Percentiles rank a stretch among this genome's conserved stretches.
phyloP scores from a whole-genome alignment of 2,329 filamentous ascomycete species.

The Beauveria asiatica region DNA sequence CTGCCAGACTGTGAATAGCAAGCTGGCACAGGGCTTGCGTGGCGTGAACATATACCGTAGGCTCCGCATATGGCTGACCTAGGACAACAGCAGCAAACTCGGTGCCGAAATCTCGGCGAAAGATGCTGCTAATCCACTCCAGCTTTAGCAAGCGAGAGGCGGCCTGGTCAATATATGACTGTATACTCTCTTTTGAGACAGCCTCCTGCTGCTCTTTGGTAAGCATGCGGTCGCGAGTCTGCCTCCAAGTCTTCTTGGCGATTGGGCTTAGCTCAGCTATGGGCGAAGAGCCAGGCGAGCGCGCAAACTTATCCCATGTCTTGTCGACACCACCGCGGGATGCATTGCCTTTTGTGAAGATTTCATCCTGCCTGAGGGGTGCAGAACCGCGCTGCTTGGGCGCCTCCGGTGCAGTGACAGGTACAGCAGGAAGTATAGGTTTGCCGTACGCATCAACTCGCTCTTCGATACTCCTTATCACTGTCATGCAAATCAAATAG shows the following conservation, averaged over 20 bases:
- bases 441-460: conserved; percentile 58
- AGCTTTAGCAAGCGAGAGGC: conserved; percentile 37
- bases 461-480: conserved; percentile 57
- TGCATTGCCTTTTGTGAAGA: conserved; percentile 33
- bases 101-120: conserved; percentile 61
- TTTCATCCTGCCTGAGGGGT: conserved; percentile 37
- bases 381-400: conserved; percentile 28
- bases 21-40: conserved; percentile 61
- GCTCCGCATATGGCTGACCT: conserved; percentile 63
- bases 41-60: conserved; percentile 61
- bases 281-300: conserved; percentile 40
- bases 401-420: conserved; percentile 22
- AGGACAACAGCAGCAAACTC: conserved; percentile 60
- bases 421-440: conserved; percentile 26
- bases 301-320: conserved; percentile 33
- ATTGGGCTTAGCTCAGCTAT: conserved; percentile 41
- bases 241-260: conserved; percentile 40
- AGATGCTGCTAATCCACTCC: conserved; percentile 53
- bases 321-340: conserved; percentile 38
- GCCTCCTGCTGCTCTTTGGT: conserved; percentile 47
- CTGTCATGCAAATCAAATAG: conserved; percentile 57
- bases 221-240: conserved; percentile 39
- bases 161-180: conserved; percentile 39
- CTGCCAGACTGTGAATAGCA: conserved; percentile 62
- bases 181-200: conserved; percentile 40